phyloP scores from a whole-genome alignment of 495 filamentous ascomycete genomes.

The Pyrenula aspistea region DNA sequence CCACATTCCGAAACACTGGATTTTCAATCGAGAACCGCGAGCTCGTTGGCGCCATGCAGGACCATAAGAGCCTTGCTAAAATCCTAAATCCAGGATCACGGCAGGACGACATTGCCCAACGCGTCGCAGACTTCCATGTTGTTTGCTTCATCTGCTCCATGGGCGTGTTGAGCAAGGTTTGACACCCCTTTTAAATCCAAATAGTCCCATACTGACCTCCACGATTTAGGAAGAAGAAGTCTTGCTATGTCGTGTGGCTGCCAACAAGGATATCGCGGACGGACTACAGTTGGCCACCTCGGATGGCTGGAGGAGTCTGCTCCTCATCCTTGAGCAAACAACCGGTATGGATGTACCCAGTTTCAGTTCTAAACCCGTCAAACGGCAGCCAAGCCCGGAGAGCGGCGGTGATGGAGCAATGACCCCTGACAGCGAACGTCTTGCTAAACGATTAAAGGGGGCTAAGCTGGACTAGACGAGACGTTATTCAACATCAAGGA shows the following conservation, averaged over 20 bases:
- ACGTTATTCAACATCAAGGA: background rate
- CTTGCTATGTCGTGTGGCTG: conserved; percentile 74
- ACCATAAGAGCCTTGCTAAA: conserved; percentile 48
- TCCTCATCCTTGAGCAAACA: conserved; percentile 86
- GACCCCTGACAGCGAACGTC: conserved; percentile 49
- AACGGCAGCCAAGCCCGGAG: conserved; percentile 51
- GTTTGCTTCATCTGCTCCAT: conserved; percentile 75
- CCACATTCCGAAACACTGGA: conserved; percentile 52
- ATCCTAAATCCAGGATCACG: conserved; percentile 49
- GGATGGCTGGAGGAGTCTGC: conserved; percentile 82
- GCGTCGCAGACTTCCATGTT: conserved; percentile 86
- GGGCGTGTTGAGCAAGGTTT: conserved; percentile 72
- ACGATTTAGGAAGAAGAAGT: conserved; percentile 71
- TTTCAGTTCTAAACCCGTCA: conserved; percentile 81
- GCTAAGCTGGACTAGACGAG: conserved; percentile 68
- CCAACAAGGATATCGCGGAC: conserved; percentile 61
- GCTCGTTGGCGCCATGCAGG: conserved; percentile 70
- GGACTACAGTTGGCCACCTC: conserved; percentile 72
- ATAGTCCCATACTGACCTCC: too few relatives aligned
- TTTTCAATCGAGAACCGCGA: conserved; percentile 92
- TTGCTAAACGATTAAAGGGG: conserved; percentile 98
- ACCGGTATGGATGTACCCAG: too few relatives aligned
- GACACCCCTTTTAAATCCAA: conserved; percentile 8
- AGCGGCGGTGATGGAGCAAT: conserved; percentile 22
- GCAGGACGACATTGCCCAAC: conserved; percentile 46